Percentiles rank a stretch among this genome's conserved stretches.
Conservation (phyloP, 225 moss, liverwort and hornwort genomes). For the Asterella californica region DNA sequence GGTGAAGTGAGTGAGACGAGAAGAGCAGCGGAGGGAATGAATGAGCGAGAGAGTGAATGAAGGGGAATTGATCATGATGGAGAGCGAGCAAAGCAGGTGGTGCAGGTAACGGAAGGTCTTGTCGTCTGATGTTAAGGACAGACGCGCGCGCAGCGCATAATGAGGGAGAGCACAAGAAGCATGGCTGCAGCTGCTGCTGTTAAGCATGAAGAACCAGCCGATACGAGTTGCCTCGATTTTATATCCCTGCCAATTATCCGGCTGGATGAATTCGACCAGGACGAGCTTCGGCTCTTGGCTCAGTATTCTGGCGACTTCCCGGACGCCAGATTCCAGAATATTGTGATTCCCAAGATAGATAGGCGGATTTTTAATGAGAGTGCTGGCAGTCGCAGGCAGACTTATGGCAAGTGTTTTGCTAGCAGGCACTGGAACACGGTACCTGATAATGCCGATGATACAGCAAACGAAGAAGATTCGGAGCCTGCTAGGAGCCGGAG, state of each 20-base stretch:
- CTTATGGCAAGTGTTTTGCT: constrained; percentile 30
- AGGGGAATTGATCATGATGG: background rate
- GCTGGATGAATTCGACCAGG: constrained; percentile 30
- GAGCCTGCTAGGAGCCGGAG: constrained; percentile 12
- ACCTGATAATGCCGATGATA: constrained; percentile 3
- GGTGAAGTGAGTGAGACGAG: background rate
- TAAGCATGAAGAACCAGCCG: constrained; percentile 7
- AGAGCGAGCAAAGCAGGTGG: background rate
- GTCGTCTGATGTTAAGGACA: background rate
- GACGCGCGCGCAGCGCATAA: background rate
- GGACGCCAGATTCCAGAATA: constrained; percentile 25
- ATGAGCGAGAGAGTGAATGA: background rate
- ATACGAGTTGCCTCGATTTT: constrained; percentile 18
- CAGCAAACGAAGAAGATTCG: background rate
- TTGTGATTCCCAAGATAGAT: constrained; percentile 41
- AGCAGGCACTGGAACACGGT: constrained; percentile 24
- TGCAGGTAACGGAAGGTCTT: background rate
- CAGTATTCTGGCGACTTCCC: constrained; percentile 41
- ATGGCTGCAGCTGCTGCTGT: background rate
- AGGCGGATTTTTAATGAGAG: constrained; percentile 53
- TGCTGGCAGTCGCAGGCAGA: constrained; percentile 49
- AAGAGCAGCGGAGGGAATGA: background rate
- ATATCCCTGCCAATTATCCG: constrained; percentile 27
- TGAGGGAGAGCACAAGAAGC: constrained; percentile 16
- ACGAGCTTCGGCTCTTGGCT: constrained; percentile 41